phyloP scores from a whole-genome alignment of 2,329 filamentous ascomycete species.

The Epichloe sylvatica region DNA sequence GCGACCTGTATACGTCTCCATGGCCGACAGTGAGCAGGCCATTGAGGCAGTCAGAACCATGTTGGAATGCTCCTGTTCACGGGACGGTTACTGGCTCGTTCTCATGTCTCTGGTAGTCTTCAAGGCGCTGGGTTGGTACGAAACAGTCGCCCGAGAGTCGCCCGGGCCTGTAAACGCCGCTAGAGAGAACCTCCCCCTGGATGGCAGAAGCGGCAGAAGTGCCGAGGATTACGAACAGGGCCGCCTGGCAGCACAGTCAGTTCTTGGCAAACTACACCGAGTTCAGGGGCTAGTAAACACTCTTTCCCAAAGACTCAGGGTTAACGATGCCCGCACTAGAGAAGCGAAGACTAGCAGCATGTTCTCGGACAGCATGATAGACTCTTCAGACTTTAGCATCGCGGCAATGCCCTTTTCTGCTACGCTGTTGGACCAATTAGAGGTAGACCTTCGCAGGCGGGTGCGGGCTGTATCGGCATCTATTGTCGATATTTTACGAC shows the following conservation, averaged over 20 bases:
- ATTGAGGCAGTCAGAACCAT: conserved; percentile 9
- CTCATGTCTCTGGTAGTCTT: conserved; percentile 19
- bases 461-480: too few relatives aligned
- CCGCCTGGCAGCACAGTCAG: conserved; percentile 11
- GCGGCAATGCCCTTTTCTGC: too few relatives aligned
- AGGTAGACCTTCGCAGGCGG: too few relatives aligned
- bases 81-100: conserved; percentile 16
- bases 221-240: background rate
- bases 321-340: too few relatives aligned
- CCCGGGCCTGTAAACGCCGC: too few relatives aligned
- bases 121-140: conserved; percentile 19
- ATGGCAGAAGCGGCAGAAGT: background rate
- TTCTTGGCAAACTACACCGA: conserved; percentile 20
- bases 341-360: too few relatives aligned
- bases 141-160: background rate
- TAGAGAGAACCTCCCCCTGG: background rate
- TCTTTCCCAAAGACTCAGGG: conserved; percentile 9
- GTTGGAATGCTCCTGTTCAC: conserved; percentile 18
- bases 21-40: conserved; percentile 2
- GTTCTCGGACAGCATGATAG: too few relatives aligned
- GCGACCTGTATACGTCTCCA: too few relatives aligned
- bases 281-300: conserved; percentile 16
- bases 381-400: too few relatives aligned
- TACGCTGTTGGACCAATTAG: too few relatives aligned
- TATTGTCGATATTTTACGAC: too few relatives aligned